Evolutionary conservation across 371 early-diverging fungal genomes (phyloP), one percentile per base, ranked within the genome.

Genomic region (Fennellomyces sp.): DNA sequence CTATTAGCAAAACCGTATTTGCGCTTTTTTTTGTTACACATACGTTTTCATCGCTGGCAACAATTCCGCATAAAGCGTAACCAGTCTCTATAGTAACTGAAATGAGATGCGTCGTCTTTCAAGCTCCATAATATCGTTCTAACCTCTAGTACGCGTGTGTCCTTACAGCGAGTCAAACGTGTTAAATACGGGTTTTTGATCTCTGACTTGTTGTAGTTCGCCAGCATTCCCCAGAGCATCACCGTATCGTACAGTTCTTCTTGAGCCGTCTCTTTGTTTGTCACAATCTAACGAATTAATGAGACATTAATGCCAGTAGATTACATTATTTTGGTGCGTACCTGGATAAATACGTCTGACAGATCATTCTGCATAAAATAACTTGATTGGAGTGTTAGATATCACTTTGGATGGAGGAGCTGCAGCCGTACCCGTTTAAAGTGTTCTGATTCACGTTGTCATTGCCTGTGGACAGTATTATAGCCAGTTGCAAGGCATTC

Each of bases 391-490:
- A 35, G n/a, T n/a, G n/a, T n/a, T n/a, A 51, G 0, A 1, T 27
- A 19, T 23, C 21, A 29, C 5, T n/a, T n/a, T n/a, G n/a, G n/a
- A n/a, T n/a, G n/a, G n/a, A n/a, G n/a, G n/a, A n/a, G n/a, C n/a
- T n/a, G n/a, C n/a, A n/a, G n/a, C n/a, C n/a, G n/a, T 52, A 79
- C 62, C 80, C 77, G 58, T 85, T 85, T 61, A 85, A 49, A 31
- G 72, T 80, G 61, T 82, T 85, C 60, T 85, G 80, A 60, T 82
- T 85, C 19, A 85, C 78, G 59, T 85, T 82, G 33, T 85, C 80
- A 38, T 80, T 81, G n/a, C 85, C 85, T 28, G 78, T 73, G 8
- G 69, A 69, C n/a, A 85, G 50, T 13, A 72, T 72, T 5, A 81
- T 58, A 2, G 82, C 75, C 15, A 85, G 64, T 41, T 64, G 56